A percentile compares a stretch with the other conserved stretches of the same genome.
phyloP scores from a whole-genome alignment of 225 moss, liverwort and hornwort genomes.

The Climacium dendroides region DNA sequence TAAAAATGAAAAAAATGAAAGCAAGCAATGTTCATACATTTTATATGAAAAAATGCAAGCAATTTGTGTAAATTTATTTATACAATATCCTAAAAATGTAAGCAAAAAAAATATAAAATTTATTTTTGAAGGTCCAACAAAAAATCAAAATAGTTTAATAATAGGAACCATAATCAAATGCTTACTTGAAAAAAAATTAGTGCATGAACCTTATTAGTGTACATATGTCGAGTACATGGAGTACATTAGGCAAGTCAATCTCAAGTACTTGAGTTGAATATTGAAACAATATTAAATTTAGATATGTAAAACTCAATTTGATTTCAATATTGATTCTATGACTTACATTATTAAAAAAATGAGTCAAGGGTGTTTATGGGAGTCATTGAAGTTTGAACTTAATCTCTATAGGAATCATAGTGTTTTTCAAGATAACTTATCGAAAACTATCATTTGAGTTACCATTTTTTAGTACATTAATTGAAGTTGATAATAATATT shows the following conservation, averaged over 20 bases:
- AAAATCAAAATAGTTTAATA: no score
- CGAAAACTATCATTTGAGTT: not conserved
- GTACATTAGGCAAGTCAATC: no score
- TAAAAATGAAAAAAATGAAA: not conserved
- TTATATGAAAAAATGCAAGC: no score
- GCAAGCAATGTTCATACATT: no score
- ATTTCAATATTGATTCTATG: not conserved
- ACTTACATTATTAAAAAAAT: not conserved
- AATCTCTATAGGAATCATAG: accelerated
- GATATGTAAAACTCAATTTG: not conserved
- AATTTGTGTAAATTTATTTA: no score
- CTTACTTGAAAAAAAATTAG: not conserved
- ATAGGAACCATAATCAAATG: not conserved
- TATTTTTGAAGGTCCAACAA: not conserved
- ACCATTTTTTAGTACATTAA: not conserved
- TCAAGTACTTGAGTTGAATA: no score
- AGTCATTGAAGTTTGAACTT: not conserved
- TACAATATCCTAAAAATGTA: no score
- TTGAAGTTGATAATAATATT: not conserved
- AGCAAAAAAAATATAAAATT: not conserved
- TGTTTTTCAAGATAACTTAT: not conserved
- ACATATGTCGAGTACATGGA: no score
- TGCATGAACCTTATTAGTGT: not conserved
- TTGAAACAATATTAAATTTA: not conserved
- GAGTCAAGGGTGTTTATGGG: not conserved